Evolutionary conservation across 768 basidiomycete species (phyloP).

Genomic region (Botryobasidium botryosum): DNA sequence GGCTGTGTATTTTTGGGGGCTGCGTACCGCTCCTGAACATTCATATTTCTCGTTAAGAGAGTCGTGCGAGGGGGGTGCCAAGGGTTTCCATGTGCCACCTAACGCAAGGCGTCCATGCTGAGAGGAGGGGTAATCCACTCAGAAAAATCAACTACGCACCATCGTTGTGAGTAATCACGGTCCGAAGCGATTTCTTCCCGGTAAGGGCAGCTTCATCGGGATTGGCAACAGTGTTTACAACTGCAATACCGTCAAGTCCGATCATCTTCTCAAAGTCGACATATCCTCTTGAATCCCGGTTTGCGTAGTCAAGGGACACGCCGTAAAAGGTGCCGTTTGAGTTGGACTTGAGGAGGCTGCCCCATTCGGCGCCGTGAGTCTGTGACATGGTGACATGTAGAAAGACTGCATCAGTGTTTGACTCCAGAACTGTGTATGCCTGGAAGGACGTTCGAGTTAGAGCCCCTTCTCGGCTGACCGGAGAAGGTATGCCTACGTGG

Average conservation of each 20-base stretch:
- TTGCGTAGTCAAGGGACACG: conserved; percentile 70
- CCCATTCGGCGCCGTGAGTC: conserved; percentile 58
- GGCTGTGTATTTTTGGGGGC: no score
- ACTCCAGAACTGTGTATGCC: conserved; percentile 92
- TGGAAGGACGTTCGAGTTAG: conserved; percentile 23
- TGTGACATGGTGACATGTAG: conserved; percentile 89
- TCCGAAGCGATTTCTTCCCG: conserved; percentile 59
- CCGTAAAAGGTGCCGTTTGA: conserved; percentile 97
- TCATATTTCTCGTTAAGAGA: conserved; percentile 55
- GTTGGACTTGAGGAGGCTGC: conserved; percentile 87
- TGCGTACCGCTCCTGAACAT: conserved; percentile 48
- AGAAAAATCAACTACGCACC: conserved; percentile 30
- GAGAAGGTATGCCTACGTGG: conserved; percentile 38
- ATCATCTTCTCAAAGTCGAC: conserved; percentile 98
- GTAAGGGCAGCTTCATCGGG: conserved; percentile 54
- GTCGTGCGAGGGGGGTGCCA: conserved; percentile 59
- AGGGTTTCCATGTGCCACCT: conserved; percentile 78
- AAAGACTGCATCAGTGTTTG: conserved; percentile 84
- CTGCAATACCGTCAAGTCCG: conserved; percentile 87
- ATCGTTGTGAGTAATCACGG: conserved; percentile 91
- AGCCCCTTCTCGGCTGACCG: not conserved
- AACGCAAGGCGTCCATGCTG: conserved; percentile 2
- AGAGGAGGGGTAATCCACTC: not conserved
- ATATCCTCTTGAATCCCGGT: conserved; percentile 72
- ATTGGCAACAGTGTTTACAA: conserved; percentile 82